A percentile compares a stretch with the other conserved stretches of the same genome.
These are phyloP conservation scores for Dothistroma pini DNA, from an alignment of 2,329 filamentous ascomycete species.

Conservation along the genomic window DNA sequence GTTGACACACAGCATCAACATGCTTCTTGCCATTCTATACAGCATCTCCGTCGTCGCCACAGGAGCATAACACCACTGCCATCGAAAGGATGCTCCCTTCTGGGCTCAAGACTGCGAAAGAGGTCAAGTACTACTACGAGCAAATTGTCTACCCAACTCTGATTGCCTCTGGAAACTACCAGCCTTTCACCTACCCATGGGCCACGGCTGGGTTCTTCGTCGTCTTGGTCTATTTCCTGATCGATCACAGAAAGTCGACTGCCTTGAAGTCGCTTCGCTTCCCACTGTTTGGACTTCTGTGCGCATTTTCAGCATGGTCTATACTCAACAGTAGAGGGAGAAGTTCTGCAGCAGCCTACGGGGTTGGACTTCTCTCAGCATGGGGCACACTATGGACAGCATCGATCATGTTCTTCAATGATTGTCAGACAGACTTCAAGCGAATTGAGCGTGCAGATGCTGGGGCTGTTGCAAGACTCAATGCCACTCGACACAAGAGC, in stretches of 20 bases:
- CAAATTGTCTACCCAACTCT: constrained; percentile 37
- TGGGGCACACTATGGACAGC: constrained; percentile 55
- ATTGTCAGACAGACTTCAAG: constrained; percentile 53
- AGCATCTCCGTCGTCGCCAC: background rate
- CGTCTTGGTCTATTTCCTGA: constrained; percentile 49
- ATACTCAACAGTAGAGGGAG: constrained; percentile 47
- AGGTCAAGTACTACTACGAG: constrained; percentile 36
- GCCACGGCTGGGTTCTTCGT: constrained; percentile 38
- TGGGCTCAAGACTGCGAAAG: constrained; percentile 24
- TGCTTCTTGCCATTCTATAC: background rate
- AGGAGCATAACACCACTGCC: background rate
- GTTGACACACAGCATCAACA: background rate
- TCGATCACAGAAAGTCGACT: constrained; percentile 45
- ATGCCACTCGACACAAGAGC: background rate
- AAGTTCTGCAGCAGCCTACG: constrained; percentile 51
- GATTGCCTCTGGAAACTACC: constrained; percentile 38
- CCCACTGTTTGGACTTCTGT: constrained; percentile 44
- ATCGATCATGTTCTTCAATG: constrained; percentile 53
- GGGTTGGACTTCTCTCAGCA: constrained; percentile 51
- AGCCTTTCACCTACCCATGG: constrained; percentile 46
- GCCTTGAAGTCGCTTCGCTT: constrained; percentile 43
- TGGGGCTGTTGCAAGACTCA: constrained; percentile 1
- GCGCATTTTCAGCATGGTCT: constrained; percentile 43
- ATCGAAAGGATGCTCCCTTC: constrained; percentile 27
- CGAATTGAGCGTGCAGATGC: constrained; percentile 48